Base-by-base conservation (phyloP, 768 basidiomycete genomes). In the Cyclocybe aegerita region DNA sequence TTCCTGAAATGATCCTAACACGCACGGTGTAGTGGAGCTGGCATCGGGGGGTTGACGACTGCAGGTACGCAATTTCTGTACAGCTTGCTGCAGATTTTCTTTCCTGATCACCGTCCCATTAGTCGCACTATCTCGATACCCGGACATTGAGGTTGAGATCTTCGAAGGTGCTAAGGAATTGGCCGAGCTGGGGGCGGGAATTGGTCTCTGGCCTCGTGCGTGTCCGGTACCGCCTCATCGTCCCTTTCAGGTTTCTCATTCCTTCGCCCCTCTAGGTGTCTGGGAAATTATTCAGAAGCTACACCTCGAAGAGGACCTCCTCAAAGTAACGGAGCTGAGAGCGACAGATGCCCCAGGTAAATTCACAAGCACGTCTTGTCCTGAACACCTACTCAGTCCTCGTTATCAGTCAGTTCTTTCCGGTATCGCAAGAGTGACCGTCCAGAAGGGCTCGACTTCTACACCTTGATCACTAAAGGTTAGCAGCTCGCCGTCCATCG, bases 401-500 rank as follows among this genome's bases (percentile, higher is more conserved):
- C 15, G 36, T 29, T 12, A 39, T 11, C 45, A 88, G 86, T 78
- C 9, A 65, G 75, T 0, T 57, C 76, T 6, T 78, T 88, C 50
- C 68, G 67, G 40, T 81, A 80, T 54, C 75, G 87, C 43, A 85
- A 83, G 63, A 79, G 82, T 51, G 85, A 88, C 59, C 77, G 81
- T 54, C 59, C 71, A 1, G 63, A 75, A 35, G 85, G 85, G 1
- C 34, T 75, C n/a, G 71, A 74, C 15, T 77, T 87, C 56, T 77
- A 77, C 39, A 72, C 73, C 12, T 62, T 88, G 42, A 64, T 77
- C 36, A 80, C 82, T 0, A 77, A 82, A 62, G 86, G 87, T 83
- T 52, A 23, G 69, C 60, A 23, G 23, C 11, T 31, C 36, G 43
- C 41, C 44, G 47, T 39, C 39, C 39, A 15, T 30, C 51, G 39